Percentiles rank a stretch among this genome's conserved stretches.
Evolutionary conservation across 768 basidiomycete species (phyloP).

Genomic region (Scleroderma citrinum): DNA sequence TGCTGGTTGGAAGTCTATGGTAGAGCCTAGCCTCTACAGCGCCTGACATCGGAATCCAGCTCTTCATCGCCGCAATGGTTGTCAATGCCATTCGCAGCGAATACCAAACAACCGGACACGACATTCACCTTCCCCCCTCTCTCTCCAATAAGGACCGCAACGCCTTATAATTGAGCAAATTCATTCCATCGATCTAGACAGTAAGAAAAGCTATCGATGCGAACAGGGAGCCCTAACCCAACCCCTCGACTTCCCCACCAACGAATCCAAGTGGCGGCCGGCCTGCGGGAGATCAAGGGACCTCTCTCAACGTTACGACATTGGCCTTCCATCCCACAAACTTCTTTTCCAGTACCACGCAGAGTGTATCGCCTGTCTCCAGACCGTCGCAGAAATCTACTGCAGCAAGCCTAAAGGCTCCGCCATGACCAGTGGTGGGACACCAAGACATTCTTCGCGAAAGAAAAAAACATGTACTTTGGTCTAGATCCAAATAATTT

Average conservation of each 20-base stretch:
- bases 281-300: constrained; percentile 98
- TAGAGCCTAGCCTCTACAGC: too few species aligned
- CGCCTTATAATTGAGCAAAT: constrained; percentile 67
- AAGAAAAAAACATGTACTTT: constrained; percentile 69
- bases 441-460: constrained; percentile 84
- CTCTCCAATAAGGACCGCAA: constrained; percentile 61
- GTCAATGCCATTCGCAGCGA: constrained; percentile 48
- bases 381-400: constrained; percentile 63
- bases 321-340: constrained; percentile 89
- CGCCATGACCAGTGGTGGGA: constrained; percentile 93
- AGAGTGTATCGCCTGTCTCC: constrained; percentile 83
- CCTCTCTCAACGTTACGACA: constrained; percentile 94
- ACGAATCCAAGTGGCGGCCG: constrained; percentile 73
- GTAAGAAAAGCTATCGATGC: constrained; percentile 71
- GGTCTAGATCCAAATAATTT: constrained; percentile 77
- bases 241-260: constrained; percentile 42
- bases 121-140: constrained; percentile 69
- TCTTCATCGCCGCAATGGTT: too few species aligned
- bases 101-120: constrained; percentile 80
- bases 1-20: too few species aligned
- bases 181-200: constrained; percentile 73
- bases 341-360: constrained; percentile 96
- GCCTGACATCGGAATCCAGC: too few species aligned
- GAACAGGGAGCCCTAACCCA: constrained; percentile 46
- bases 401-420: constrained; percentile 46